Conservation (phyloP, 2,329 filamentous ascomycete genomes). For the Trichoderma koningiopsis region DNA sequence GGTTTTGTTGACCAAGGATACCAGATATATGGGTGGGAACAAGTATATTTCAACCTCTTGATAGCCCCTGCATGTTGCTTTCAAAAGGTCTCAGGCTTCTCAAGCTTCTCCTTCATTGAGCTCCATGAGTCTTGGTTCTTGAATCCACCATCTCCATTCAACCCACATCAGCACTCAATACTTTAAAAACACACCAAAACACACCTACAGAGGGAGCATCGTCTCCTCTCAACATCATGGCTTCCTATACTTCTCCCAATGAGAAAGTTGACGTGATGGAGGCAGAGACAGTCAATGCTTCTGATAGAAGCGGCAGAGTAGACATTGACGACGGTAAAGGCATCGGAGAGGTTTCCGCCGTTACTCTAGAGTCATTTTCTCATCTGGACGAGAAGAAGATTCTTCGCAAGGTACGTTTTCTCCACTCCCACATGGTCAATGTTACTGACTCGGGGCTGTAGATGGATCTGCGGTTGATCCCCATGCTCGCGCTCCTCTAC, state of each 20-base stretch:
- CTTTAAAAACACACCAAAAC: too few species aligned
- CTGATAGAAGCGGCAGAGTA: background rate
- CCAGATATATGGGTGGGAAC: background rate
- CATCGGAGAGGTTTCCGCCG: background rate
- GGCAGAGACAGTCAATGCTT: background rate
- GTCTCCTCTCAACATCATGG: conserved; percentile 7
- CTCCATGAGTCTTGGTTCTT: background rate
- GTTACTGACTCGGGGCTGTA: conserved; percentile 29
- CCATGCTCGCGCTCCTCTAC: conserved; percentile 68
- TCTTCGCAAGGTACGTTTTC: conserved; percentile 5
- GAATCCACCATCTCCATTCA: background rate
- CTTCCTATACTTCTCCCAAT: background rate
- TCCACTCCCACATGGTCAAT: background rate
- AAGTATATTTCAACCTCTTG: conserved; percentile 7
- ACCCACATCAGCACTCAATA: too few species aligned
- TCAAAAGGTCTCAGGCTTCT: background rate
- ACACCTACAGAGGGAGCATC: background rate
- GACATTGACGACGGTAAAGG: background rate
- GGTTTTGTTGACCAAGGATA: background rate
- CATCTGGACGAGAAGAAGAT: conserved; percentile 11
- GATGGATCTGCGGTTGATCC: conserved; percentile 57
- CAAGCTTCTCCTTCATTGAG: background rate
- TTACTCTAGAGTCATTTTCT: conserved; percentile 2
- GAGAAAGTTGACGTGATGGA: background rate
- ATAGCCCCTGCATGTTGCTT: background rate